phyloP scores from a whole-genome alignment of 768 basidiomycete species.

The Boletus rex-veris region DNA sequence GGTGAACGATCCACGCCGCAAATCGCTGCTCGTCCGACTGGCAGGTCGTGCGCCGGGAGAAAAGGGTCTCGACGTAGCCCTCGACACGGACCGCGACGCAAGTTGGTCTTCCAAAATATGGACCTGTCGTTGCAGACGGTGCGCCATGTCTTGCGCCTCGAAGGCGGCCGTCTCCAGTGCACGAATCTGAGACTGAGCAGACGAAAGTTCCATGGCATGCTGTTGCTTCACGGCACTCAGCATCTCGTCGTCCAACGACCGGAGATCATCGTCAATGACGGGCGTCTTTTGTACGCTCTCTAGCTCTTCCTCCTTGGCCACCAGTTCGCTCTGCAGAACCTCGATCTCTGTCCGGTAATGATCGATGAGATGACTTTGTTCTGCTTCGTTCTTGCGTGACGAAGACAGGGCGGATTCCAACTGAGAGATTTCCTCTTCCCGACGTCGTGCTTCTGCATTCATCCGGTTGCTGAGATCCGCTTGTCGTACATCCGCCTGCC shows the following conservation, averaged over 20 bases:
- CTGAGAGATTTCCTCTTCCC: slow-evolving; percentile 51
- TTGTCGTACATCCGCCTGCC: slow-evolving; percentile 52
- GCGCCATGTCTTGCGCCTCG: slow-evolving; percentile 66
- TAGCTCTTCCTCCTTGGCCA: slow-evolving; percentile 63
- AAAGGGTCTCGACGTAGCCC: slow-evolving; percentile 42
- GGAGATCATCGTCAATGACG: slow-evolving; percentile 38
- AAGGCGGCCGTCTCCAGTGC: slow-evolving; percentile 70
- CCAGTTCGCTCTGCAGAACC: slow-evolving; percentile 58
- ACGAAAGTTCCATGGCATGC: slow-evolving; percentile 75
- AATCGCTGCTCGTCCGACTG: slow-evolving; percentile 40
- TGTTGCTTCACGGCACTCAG: slow-evolving; percentile 66
- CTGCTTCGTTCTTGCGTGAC: slow-evolving; percentile 45
- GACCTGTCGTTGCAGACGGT: slow-evolving; percentile 67
- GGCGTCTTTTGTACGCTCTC: slow-evolving; percentile 48
- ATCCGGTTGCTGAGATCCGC: slow-evolving; percentile 59
- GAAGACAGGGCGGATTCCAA: slow-evolving; percentile 54
- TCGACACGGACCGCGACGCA: slow-evolving; percentile 41
- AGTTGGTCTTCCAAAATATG: slow-evolving; percentile 65
- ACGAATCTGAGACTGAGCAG: slow-evolving; percentile 76
- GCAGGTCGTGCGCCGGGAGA: slow-evolving; percentile 46
- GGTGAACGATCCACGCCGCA: slow-evolving; percentile 36
- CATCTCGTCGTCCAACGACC: slow-evolving; percentile 72
- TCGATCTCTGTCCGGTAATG: slow-evolving; percentile 71
- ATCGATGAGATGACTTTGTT: slow-evolving; percentile 60
- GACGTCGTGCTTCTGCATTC: slow-evolving; percentile 40